These are phyloP conservation scores for Calocybe gambosa DNA, from an alignment of 1,284 basidiomycete genomes.

Conservation along the genomic window DNA sequence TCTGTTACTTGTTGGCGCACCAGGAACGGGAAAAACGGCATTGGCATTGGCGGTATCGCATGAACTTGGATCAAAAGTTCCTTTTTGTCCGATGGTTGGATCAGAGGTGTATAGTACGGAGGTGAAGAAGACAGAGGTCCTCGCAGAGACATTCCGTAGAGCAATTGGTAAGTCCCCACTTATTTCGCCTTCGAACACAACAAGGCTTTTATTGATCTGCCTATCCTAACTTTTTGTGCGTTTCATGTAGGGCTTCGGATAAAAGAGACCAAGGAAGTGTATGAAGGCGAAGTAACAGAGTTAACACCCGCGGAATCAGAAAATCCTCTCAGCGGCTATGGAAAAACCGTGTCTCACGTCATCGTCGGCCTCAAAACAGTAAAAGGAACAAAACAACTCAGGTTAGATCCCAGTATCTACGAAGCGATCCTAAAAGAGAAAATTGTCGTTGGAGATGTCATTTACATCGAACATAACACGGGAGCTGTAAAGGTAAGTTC, in stretches of 20 bases:
- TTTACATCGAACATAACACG: constrained; percentile 93
- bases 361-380: constrained; percentile 96
- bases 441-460: constrained; percentile 93
- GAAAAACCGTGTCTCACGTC: constrained; percentile 97
- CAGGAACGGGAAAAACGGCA: constrained; percentile 94
- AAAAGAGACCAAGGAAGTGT: constrained; percentile 99
- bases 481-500: constrained; percentile 86
- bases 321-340: constrained; percentile 94
- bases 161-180: constrained; percentile 78
- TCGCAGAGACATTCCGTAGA: constrained; percentile 92
- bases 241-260: constrained; percentile 85
- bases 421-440: constrained; percentile 98
- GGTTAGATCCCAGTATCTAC: constrained; percentile 93
- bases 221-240: too few species aligned
- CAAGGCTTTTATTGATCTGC: not conserved
- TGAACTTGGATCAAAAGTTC: constrained; percentile 91
- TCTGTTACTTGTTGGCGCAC: constrained; percentile 82
- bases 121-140: constrained; percentile 98
- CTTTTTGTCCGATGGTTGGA: constrained; percentile 98
- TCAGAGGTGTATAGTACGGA: constrained; percentile 96
- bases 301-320: constrained; percentile 93
- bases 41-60: constrained; percentile 92
- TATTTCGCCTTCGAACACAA: not conserved
- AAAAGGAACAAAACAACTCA: constrained; percentile 96
- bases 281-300: constrained; percentile 98